phyloP scores from a whole-genome alignment of 2,329 filamentous ascomycete genomes.

The Cercospora beticola region DNA sequence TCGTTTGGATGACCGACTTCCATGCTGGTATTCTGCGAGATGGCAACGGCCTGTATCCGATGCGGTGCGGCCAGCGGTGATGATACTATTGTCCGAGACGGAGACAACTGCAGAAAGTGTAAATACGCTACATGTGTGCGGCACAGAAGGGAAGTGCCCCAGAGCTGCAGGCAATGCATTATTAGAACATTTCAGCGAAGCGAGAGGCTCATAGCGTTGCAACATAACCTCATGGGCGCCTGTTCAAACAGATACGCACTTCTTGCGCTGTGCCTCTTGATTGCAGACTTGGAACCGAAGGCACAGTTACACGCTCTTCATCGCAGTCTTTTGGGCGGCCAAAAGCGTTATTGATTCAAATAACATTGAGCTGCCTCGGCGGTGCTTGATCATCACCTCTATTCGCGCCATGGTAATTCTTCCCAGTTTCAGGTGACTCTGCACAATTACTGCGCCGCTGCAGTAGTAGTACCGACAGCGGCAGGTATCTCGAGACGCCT shows the following conservation, averaged over 20 bases:
- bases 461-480: no score
- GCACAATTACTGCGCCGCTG: no score
- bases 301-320: no score
- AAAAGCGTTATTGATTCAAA: no score
- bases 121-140: not conserved
- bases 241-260: not conserved
- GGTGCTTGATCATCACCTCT: no score
- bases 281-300: not conserved
- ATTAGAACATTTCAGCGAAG: not conserved
- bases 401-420: no score
- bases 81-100: not conserved
- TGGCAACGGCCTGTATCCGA: not conserved
- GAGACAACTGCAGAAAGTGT: not conserved
- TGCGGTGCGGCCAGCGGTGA: not conserved
- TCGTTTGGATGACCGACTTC: not conserved
- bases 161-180: not conserved
- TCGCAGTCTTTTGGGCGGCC: no score
- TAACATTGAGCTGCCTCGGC: no score
- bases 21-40: not conserved
- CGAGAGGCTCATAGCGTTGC: not conserved
- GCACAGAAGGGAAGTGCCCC: not conserved
- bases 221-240: not conserved
- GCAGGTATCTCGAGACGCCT: no score
- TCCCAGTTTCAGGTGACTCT: no score
- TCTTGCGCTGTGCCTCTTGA: not conserved